Percentiles rank a stretch among this genome's conserved stretches.
These are phyloP conservation scores for Suillus fuscotomentosus DNA, from an alignment of 768 basidiomycete species.

Conservation along the genomic window DNA sequence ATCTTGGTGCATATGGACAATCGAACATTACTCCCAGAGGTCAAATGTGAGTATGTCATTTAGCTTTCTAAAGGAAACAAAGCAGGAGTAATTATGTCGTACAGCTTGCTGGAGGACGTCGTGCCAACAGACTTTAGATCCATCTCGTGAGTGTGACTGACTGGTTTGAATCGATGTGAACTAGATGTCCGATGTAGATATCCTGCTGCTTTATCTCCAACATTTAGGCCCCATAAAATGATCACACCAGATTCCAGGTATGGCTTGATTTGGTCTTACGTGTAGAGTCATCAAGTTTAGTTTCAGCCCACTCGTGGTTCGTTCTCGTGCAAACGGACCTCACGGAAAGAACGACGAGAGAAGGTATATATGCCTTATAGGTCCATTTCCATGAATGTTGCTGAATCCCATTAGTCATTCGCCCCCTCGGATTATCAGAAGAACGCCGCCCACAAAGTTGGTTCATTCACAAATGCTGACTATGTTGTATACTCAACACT, in stretches of 20 bases:
- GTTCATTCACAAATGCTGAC: not conserved
- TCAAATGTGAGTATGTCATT: conserved; percentile 19
- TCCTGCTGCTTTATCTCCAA: conserved; percentile 15
- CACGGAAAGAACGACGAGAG: conserved; percentile 6
- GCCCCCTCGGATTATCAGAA: not conserved
- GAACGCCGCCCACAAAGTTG: not conserved
- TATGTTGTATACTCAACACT: not conserved
- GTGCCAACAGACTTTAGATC: conserved; percentile 25
- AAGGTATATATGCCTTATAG: not conserved
- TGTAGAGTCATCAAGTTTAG: conserved; percentile 5
- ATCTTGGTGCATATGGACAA: conserved; percentile 29
- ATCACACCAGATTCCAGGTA: conserved; percentile 34
- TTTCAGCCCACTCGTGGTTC: conserved; percentile 21
- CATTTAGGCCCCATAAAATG: conserved; percentile 20
- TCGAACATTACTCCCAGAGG: conserved; percentile 12
- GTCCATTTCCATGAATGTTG: not conserved
- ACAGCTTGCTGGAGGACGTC: not conserved
- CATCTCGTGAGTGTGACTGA: conserved; percentile 17
- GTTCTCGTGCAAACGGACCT: conserved; percentile 20
- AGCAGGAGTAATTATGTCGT: not conserved
- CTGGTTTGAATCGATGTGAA: conserved; percentile 1
- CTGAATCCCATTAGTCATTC: not conserved
- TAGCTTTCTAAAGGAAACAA: not conserved
- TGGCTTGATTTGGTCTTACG: not conserved
- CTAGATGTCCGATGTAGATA: conserved; percentile 11